Conservation (phyloP, 2,329 filamentous ascomycete species). For the Alternaria postmessia region DNA sequence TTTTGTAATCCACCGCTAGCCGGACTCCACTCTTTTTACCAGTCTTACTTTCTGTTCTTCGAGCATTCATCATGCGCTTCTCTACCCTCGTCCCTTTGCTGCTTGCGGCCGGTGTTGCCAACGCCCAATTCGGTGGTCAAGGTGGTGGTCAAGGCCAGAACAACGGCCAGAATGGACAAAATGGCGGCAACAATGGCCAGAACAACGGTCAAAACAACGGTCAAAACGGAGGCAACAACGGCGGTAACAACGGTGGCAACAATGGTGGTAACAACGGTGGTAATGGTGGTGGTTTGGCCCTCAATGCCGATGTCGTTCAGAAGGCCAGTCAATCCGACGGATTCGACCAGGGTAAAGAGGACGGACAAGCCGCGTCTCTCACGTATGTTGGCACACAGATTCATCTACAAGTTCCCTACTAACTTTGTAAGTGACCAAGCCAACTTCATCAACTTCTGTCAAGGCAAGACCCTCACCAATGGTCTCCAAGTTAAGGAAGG, state of each 20-base stretch:
- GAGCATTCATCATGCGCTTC: constrained; percentile 45
- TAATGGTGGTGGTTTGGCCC: constrained; percentile 27
- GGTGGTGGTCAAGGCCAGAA: constrained; percentile 18
- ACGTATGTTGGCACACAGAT: constrained; percentile 49
- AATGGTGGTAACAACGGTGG: constrained; percentile 14
- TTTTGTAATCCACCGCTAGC: constrained; percentile 50
- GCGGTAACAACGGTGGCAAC: constrained; percentile 1
- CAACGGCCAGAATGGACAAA: constrained; percentile 21
- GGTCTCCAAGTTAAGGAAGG: constrained; percentile 60
- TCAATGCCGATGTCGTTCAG: constrained; percentile 56
- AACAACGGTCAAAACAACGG: constrained; percentile 15
- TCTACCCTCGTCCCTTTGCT: constrained; percentile 45
- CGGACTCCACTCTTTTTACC: constrained; percentile 49
- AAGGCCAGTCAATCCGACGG: constrained; percentile 53
- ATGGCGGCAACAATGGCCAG: constrained; percentile 18
- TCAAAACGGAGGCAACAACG: constrained; percentile 16
- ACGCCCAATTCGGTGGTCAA: constrained; percentile 39
- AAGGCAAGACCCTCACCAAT: constrained; percentile 63
- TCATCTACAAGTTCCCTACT: not conserved
- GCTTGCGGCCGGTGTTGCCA: constrained; percentile 46
- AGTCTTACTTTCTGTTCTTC: constrained; percentile 28
- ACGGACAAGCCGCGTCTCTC: constrained; percentile 55
- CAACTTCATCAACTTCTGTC: constrained; percentile 70
- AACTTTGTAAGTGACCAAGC: constrained; percentile 52
- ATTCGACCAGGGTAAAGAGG: constrained; percentile 48